These are phyloP conservation scores for Linum lewisii DNA, from an alignment of 345 rosid species.

Conservation along the genomic window DNA sequence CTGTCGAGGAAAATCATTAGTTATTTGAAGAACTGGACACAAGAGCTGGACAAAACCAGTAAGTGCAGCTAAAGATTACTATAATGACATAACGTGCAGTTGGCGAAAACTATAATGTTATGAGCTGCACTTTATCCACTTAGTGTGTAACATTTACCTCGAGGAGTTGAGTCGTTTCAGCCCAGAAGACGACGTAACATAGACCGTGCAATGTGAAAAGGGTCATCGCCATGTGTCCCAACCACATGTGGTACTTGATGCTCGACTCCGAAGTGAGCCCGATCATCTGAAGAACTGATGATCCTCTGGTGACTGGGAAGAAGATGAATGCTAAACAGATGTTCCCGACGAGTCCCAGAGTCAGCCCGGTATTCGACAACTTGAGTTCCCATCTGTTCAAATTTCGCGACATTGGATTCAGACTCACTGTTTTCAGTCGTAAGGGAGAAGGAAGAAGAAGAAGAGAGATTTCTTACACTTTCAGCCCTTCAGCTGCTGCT, in stretches of 20 bases:
- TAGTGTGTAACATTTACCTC: constrained; percentile 12
- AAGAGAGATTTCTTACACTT: constrained; percentile 11
- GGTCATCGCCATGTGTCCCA: neutral
- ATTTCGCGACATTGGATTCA: neutral
- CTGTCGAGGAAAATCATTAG: no score
- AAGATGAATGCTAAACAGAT: constrained; percentile 1
- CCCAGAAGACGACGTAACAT: constrained; percentile 12
- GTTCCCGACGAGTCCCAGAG: neutral
- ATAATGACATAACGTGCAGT: no score
- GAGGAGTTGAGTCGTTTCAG: constrained; percentile 11
- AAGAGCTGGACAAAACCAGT: no score
- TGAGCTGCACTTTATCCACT: no score
- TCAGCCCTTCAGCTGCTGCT: constrained; percentile 3
- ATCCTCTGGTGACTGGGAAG: constrained; percentile 2
- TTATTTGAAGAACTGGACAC: no score
- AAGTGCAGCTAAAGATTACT: no score
- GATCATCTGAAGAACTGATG: neutral
- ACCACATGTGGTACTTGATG: constrained; percentile 3
- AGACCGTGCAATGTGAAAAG: constrained; percentile 5
- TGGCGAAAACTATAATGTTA: no score
- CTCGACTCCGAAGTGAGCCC: constrained; percentile 2
- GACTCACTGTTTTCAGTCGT: no score
- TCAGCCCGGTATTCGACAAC: neutral
- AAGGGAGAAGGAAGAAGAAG: neutral
- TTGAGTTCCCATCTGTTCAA: constrained; percentile 5